A percentile compares a stretch with the other conserved stretches of the same genome.
Conservation (phyloP, 768 basidiomycete genomes). For the Podaxis mareebaensis region DNA sequence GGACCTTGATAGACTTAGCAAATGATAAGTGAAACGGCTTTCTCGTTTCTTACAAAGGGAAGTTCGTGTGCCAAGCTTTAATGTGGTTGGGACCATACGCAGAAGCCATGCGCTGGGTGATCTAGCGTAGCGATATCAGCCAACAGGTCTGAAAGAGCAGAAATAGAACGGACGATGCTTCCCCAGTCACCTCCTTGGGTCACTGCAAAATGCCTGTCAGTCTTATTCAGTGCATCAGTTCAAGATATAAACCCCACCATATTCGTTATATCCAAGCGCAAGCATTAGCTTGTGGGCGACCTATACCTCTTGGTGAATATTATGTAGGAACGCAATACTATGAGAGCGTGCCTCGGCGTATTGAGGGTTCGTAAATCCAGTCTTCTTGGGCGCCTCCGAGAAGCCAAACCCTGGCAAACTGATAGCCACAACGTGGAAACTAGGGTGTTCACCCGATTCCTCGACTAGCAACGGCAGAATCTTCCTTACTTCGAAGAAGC, state of each 20-base stretch:
- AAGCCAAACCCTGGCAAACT: slow-evolving; percentile 66
- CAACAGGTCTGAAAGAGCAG: neutral
- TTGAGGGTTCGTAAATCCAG: slow-evolving; percentile 46
- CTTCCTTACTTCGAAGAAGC: slow-evolving; percentile 58
- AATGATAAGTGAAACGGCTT: neutral
- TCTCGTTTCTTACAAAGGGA: slow-evolving; percentile 35
- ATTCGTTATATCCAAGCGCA: slow-evolving; percentile 46
- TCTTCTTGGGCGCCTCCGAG: slow-evolving; percentile 52
- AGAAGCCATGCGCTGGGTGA: slow-evolving; percentile 29
- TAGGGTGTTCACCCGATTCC: slow-evolving; percentile 43
- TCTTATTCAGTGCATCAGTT: too few species aligned
- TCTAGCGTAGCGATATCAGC: slow-evolving; percentile 16
- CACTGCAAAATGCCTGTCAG: slow-evolving; percentile 24
- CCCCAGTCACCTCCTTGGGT: slow-evolving; percentile 31
- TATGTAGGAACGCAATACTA: neutral
- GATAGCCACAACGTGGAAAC: slow-evolving; percentile 62
- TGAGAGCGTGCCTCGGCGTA: slow-evolving; percentile 50
- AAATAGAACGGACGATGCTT: neutral
- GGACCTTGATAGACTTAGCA: slow-evolving; percentile 15
- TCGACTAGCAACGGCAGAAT: slow-evolving; percentile 53
- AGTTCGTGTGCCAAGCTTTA: slow-evolving; percentile 57
- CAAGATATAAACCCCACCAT: slow-evolving; percentile 30
- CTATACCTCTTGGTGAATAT: slow-evolving; percentile 23
- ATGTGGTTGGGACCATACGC: slow-evolving; percentile 36
- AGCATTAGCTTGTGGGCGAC: slow-evolving; percentile 50